Conservation (phyloP, 768 basidiomycete species). For the Suillus placidus region DNA sequence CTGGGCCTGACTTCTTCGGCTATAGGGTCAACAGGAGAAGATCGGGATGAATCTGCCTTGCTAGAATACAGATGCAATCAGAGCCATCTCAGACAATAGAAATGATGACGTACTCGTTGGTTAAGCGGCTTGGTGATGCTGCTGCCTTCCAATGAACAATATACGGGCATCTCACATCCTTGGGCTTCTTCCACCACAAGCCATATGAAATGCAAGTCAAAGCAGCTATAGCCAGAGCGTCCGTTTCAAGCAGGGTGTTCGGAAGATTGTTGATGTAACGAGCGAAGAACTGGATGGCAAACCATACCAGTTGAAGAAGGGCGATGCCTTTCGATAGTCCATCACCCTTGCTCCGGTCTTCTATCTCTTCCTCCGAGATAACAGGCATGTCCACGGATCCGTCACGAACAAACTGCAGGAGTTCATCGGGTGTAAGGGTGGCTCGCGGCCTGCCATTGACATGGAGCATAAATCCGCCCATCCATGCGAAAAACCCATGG, state of each 20-base stretch:
- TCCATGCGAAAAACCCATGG: conserved; percentile 28
- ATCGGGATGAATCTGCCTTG: too few relatives aligned
- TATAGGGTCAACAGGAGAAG: too few relatives aligned
- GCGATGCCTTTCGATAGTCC: conserved; percentile 33
- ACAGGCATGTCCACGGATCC: conserved; percentile 12
- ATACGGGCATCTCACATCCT: conserved; percentile 22
- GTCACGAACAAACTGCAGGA: conserved; percentile 11
- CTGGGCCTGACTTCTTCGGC: too few relatives aligned
- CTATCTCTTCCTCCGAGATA: conserved; percentile 22
- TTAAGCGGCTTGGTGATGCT: too few relatives aligned
- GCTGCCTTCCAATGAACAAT: not conserved
- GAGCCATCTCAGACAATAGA: too few relatives aligned
- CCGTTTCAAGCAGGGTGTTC: conserved; percentile 36
- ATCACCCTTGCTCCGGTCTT: conserved; percentile 38
- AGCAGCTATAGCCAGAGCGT: conserved; percentile 32
- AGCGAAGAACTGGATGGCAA: conserved; percentile 30
- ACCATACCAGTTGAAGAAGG: conserved; percentile 37
- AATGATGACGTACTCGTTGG: too few relatives aligned
- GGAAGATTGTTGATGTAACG: conserved; percentile 25
- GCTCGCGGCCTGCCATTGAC: not conserved
- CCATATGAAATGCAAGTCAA: conserved; percentile 32
- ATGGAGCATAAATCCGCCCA: conserved; percentile 31
- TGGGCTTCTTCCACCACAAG: conserved; percentile 42
- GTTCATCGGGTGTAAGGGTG: conserved; percentile 8
- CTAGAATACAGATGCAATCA: too few relatives aligned